Evolutionary conservation across 83 land plant genomes (phyloP), one percentile per base, ranked within the genome.

Genomic region (Thuja plicata): DNA sequence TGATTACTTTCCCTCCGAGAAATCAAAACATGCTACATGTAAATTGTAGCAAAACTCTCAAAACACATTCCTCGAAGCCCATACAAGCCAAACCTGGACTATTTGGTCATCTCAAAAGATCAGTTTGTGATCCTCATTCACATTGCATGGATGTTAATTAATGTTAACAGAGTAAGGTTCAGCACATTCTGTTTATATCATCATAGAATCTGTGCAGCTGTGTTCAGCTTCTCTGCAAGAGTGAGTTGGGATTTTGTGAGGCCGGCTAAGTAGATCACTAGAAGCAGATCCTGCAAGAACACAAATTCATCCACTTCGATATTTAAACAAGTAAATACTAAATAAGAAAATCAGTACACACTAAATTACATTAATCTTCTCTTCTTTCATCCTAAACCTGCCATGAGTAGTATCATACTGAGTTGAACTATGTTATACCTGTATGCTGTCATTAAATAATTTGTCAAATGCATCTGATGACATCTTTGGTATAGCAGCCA

Each of bases 141-240:
- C 32, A n/a, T 70, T 66, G 73, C 73, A 66, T 27, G 73, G 8
- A 66, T 66, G 73, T 66, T 62, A 24, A n/a, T 27, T 66, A 66
- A 66, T 66, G 73, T 66, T 66, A 24, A 66, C 8, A 66, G 32
- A 27, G n/a, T 21, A 54, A 66, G 73, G 9, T 66, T 66, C 32
- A 27, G n/a, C n/a, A 66, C n/a, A 32, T 32, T 2, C 27, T 80
- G 43, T 41, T 80, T 80, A 41, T 2, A 80, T 80, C 84, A 37
- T 86, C 71, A 97, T 79, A 95, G 84, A 74, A 98, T 90, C 90
- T 98, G 99, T 88, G 99, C 99, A 81, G 99, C 99, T 7, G 99
- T 97, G 81, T 97, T 98, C 91, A 98, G 91, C 93, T 97, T 98
- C 90, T 97, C 99, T 66, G 99, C 99, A 35, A 98, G 84, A 92